Base-by-base conservation (phyloP, 495 filamentous ascomycete species). In the Aspergillus cristatus region DNA sequence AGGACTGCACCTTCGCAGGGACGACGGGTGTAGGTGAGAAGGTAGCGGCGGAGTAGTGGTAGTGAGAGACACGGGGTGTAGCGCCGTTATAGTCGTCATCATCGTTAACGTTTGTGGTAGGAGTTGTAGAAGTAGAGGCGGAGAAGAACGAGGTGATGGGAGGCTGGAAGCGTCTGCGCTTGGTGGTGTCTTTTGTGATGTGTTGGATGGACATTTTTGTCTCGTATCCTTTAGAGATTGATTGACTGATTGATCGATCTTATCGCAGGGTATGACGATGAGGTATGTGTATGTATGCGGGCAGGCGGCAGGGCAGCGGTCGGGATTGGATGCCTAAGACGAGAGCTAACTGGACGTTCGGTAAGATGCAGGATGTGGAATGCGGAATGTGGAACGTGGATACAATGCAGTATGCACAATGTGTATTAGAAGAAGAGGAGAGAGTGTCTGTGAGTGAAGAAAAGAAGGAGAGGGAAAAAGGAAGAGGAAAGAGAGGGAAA, bases 1-100 rank as follows among this genome's bases (percentile, higher is more conserved):
- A 81, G 12, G 86, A 67, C 56, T 91, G 85, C 15, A 94, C 70
- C 14, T 64, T 66, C 7, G 62, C 53, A 7, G 86, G 75, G 14
- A 86, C 68, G 15, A 61, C 47, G 18, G 72, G 75, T 5, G 46
- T 58, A 26, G 60, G 54, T 31, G 58, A 59, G 35, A 58, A 62
- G 14, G 66, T 70, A 6, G 63, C 46, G 10, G 63, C 54, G 36
- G 61, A 51, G 39, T 68, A 70, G 48, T 67, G 58, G 33, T 58
- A 50, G 45, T 70, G 52, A 8, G 66, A 65, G 3, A 62, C 38
- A 31, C 44, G 18, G 16, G 42, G 37, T 34, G 43, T 25, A 24
- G 20, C 8, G 20, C n/a, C n/a, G n/a, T n/a, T n/a, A 24, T 24
- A 24, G n/a, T 24, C 20, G 20, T 24, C 20, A 24, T 24, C 20